Base-by-base conservation (phyloP, 345 rosid genomes). In the Moricandia arvensis region DNA sequence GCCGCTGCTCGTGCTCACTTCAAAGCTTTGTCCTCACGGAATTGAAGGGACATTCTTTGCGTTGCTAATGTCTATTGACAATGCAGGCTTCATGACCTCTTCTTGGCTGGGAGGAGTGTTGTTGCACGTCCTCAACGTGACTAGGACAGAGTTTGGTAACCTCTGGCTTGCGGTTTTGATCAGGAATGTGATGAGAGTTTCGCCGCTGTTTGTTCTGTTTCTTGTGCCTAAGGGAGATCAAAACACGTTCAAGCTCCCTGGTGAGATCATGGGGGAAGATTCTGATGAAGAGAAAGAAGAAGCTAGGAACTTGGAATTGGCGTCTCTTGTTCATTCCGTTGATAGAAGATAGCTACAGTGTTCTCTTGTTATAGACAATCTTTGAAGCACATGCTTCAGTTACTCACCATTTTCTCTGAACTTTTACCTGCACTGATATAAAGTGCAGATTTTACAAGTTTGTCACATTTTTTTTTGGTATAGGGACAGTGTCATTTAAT, bases 41-140 rank as follows among this genome's bases (percentile, higher is more conserved):
- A 87, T 95, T 7, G 96, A 95, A 78, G 98, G 98, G 75, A 95
- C 98, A 0, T 95, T 92, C 81, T 95, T 92, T 47, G 96, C 97
- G 10, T 82, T 95, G 61, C 83, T 95, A 5, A 95, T 95, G 98
- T 95, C 97, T 1, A 90, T 95, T 7, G 98, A 95, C 37, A 95
- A 95, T 29, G 79, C 85, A 10, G 97, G 97, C 24, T 8, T 83
- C 13, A 87, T 92, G 45, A 86, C 97, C 11, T 88, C 97, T 0
- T 85, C 93, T 1, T 89, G 97, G 99, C 80, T 77, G 6, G 97
- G 99, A 49, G 97, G 99, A 24, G 57, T 95, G 1, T 72, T 95
- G 5, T 86, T 95, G n/a, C 98, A 90, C 5, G 2, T 85, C 7
- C 66, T 95, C 33, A 82, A 80, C 8, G 93, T 95, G 27, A 90